Evolutionary conservation across 2,329 filamentous ascomycete genomes (phyloP), one percentile per base, ranked within the genome.

Genomic region (Phoma sp.): DNA sequence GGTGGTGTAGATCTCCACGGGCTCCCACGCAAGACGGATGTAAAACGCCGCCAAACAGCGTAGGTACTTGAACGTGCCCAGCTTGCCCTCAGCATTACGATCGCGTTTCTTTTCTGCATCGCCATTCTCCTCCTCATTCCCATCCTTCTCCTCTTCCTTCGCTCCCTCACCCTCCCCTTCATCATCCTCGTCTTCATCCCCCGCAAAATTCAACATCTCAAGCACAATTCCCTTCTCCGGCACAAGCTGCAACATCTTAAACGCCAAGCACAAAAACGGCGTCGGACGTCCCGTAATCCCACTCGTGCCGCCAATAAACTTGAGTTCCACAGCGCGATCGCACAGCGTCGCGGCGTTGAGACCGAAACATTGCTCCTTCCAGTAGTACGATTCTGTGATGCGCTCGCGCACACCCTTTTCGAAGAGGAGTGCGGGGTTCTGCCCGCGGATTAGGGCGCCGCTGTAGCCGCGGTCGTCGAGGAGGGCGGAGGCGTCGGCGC

Each of bases 331-430:
- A 0, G 96, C 93, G 61, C 95, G 91, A 78, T 97, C 91, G 66
- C 96, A 89, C 5, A 99, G 75, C 0, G 86, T 88, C 1, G 87
- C 87, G 3, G 85, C 84, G 79, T 98, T 99, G 61, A 99, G 83
- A 34, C 90, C 95, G 77, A 98, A 99, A 75, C 95, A 97, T 79
- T 97, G 93, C 78, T 98, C 95, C 77, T 97, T 97, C 90, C 92
- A 99, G 80, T 96, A 99, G 78, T 96, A 96, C 47, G 87, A 91
- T 71, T 96, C 92, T 64, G 93, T 87, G 76, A 99, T 97, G 72
- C 95, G 92, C 77, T 99, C 95, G 71, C 91, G 90, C 62, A 97
- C 92, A 33, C 92, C 90, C 75, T 96, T 96, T 76, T 98, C 93
- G 83, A 98, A 90, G 56, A 98, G 90, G 4, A 90, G 93, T n/a